Evolutionary conservation across 768 basidiomycete genomes (phyloP), one percentile per base, ranked within the genome.

Genomic region (Imleria badia): DNA sequence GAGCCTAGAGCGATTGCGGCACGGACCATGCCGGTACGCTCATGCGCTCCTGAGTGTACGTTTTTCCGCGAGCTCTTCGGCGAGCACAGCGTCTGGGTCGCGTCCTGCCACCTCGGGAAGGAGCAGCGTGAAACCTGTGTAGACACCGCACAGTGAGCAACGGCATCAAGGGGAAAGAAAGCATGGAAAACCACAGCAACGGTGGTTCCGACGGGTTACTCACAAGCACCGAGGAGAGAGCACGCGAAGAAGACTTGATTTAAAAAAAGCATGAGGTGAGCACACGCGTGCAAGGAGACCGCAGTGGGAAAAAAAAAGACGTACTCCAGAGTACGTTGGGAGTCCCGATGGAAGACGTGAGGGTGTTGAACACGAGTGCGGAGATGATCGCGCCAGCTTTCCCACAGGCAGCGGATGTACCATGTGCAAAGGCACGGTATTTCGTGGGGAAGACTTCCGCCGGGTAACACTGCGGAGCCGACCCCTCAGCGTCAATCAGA

Each of bases 361-460:
- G 76, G 1, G 77, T 73, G 69, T 87, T 89, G 75, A 91, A 90
- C 2, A 76, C 87, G 40, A 90, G 79, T 1, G 86, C 84, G 12
- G 85, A 83, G 59, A 90, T 79, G 75, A 92, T 89, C 1, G 89
- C 90, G 48, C 89, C 90, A 0, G 73, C 75, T 66, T 92, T 91
- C 19, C 90, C 90, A 38, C 72, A 73, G 0, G 88, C 90, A 3
- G 90, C 89, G 2, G 82, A 84, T 13, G 89, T 72, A 29, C 90
- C 90, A 65, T 91, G 89, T 14, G 88, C 89, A 45, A 80, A 79
- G 23, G 85, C 86, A 42, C 84, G 80, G 72, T 83, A 89, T 35
- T 83, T 76, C 1, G 90, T 91, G 0, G 89, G 90, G 75, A 89
- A 90, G 12, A 90, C 84, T 71, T 90, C 88, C 5, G 85, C 86